Conservation (phyloP, 1,284 basidiomycete genomes). For the Thecaphora thlaspeos region DNA sequence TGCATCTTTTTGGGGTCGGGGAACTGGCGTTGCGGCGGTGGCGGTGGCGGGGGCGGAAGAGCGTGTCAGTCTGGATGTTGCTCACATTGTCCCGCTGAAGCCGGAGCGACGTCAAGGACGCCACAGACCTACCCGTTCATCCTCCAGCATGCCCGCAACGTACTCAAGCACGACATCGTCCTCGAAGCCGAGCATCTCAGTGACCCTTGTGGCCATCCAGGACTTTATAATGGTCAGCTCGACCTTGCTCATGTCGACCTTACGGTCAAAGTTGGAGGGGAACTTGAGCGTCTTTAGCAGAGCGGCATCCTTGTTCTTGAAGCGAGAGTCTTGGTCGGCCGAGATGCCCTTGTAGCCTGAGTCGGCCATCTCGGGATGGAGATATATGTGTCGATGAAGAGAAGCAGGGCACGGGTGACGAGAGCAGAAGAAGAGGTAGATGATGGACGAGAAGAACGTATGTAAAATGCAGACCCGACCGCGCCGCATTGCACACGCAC, state of each 20-base stretch:
- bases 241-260: slow-evolving; percentile 94
- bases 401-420: no score
- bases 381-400: no score
- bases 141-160: slow-evolving; percentile 86
- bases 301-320: slow-evolving; percentile 90
- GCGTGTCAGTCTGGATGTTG: not conserved
- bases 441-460: no score
- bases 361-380: slow-evolving; percentile 24
- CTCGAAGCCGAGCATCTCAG: slow-evolving; percentile 86
- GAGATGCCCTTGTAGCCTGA: slow-evolving; percentile 39
- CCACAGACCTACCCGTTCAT: slow-evolving; percentile 75
- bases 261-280: slow-evolving; percentile 66
- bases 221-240: slow-evolving; percentile 73
- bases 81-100: no score
- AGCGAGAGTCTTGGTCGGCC: slow-evolving; percentile 63
- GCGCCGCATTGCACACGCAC: no score
- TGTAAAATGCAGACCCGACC: no score
- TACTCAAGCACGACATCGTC: slow-evolving; percentile 97
- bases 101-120: no score
- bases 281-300: slow-evolving; percentile 84
- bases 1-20: slow-evolving; percentile 95
- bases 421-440: no score
- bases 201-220: slow-evolving; percentile 89
- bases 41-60: no score
- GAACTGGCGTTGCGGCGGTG: no score